Percentiles rank a stretch among this genome's conserved stretches.
Conservation (phyloP, 331 rosid species). For the Prunus yedoensis region DNA sequence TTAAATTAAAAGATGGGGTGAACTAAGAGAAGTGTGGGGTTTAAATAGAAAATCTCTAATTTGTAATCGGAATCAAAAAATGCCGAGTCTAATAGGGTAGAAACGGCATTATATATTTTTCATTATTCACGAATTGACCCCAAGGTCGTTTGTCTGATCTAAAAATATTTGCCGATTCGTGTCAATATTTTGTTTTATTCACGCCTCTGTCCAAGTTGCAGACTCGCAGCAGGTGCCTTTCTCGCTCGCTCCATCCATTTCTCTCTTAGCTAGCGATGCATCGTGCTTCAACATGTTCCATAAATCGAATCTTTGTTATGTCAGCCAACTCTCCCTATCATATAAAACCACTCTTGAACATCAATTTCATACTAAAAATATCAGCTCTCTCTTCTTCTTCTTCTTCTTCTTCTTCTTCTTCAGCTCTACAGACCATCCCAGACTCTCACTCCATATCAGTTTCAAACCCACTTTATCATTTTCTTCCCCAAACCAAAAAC, state of each 20-base stretch:
- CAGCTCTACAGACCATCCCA: conserved; percentile 42
- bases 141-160: not conserved
- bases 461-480: conserved; percentile 69
- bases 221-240: not conserved
- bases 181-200: not conserved
- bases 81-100: not conserved
- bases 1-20: too few species aligned
- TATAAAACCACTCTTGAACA: conserved; percentile 10
- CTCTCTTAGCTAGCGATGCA: conserved; percentile 23
- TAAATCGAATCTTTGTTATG: not conserved
- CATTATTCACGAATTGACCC: not conserved
- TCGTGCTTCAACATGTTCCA: conserved; percentile 31
- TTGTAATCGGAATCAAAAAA: not conserved
- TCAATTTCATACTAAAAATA: conserved; percentile 6
- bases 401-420: conserved; percentile 22
- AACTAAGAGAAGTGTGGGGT: too few species aligned
- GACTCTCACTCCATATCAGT: conserved; percentile 41
- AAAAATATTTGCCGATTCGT: not conserved
- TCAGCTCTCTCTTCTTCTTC: conserved; percentile 17
- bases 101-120: not conserved
- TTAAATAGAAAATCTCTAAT: too few species aligned
- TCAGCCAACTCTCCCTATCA: not conserved
- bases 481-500: conserved; percentile 73
- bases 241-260: not conserved
- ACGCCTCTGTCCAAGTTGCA: not conserved